Base-by-base conservation (phyloP, 129 eudicot species). In the Apium graveolens region DNA sequence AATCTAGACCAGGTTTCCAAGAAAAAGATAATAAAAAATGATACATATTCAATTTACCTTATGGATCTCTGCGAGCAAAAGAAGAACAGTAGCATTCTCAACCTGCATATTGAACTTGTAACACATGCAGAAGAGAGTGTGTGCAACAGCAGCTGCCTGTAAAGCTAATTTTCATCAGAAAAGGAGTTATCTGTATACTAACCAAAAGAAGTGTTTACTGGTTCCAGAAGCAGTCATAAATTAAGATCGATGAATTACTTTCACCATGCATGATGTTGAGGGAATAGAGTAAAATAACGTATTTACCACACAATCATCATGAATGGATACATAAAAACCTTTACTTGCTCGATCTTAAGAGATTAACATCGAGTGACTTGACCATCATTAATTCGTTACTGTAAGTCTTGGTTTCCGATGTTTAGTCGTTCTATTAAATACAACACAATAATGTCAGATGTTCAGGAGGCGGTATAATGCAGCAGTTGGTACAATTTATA, bases 91-190 rank as follows among this genome's bases (percentile, higher is more conserved):
- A 63, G 99, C 99, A 83, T 88, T 95, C 81, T 88, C 90, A 20
- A 95, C 92, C 74, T 95, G 94, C 89, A 90, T 79, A 82, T 88
- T 92, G 55, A 87, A 92, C 46, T 95, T 92, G 87, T 92, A 89
- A 81, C 97, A 95, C 82, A 82, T 90, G 89, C 92, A 86, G 86
- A 92, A 95, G 77, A 95, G 90, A 53, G 97, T 83, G 83, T 88
- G 91, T 42, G 99, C 97, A 57, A 95, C 90, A 5, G 91, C 86
- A 83, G 92, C 97, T 42, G 99, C 99, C 99, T 94, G 97, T 81
- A 78, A 35, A 78, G 48, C 62, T 72, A 45, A 81, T 70, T 72
- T 17, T 20, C 38, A 46, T 70, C 43, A 78, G 75, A 51, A 44
- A 5, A 42, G 68, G 51, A 79, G 69, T 34, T 49, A 79, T 49